Evolutionary conservation across 495 filamentous ascomycete species (phyloP), one percentile per base, ranked within the genome.

Genomic region (Geopyxis carbonaria): DNA sequence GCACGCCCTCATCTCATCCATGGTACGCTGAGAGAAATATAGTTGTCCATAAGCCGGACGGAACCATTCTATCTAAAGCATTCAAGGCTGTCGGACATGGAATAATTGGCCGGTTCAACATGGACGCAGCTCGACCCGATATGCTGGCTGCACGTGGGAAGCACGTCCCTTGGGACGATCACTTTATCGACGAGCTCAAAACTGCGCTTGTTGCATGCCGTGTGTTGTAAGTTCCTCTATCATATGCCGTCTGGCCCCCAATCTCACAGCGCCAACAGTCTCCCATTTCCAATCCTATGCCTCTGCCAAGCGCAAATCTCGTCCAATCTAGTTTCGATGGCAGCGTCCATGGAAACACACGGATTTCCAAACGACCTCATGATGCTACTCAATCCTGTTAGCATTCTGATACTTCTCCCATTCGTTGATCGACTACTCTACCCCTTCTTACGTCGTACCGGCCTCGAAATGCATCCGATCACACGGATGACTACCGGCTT

Each of bases 71-170:
- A n/a, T n/a, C n/a, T n/a, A n/a, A n/a, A n/a, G 25, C 25, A 28
- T 28, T 28, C 25, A 28, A 28, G 25, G 25, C 25, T 28, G 13
- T 28, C 7, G 7, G 25, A 13, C 7, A 7, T 13, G 25, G 25
- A 7, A 7, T 28, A 7, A 28, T 28, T 28, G 13, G 13, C 14
- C 73, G 67, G 24, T 73, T 73, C n/a, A 53, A 69, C 39, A 64
- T 58, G 64, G 68, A 83, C 4, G 51, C 67, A 2, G 79, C 73
- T 13, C 75, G 72, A 48, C 76, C 79, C 0, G 62, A 61, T 8
- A n/a, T n/a, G n/a, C n/a, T n/a, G n/a, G n/a, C n/a, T n/a, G 60
- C 59, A 13, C 54, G 61, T 9, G 68, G 68, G 4, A n/a, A n/a
- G n/a, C 25, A 46, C 20, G 60, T 59, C 4, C 29, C 31, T 4